Conservation (phyloP, 164 flowering plant species). For the Cinnamomum chago region DNA sequence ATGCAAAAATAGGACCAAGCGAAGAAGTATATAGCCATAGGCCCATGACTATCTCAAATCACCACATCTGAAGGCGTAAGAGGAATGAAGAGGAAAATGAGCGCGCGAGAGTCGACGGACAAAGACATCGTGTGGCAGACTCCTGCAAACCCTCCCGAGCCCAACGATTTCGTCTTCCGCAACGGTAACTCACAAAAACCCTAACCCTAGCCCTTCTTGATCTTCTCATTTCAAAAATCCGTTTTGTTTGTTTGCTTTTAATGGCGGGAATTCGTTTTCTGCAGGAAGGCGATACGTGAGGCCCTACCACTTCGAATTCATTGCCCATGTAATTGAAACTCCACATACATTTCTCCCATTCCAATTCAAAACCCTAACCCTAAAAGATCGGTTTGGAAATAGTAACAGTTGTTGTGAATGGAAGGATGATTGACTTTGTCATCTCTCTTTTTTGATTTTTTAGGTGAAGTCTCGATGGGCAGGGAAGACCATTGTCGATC, state of each 20-base stretch:
- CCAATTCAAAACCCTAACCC: background rate
- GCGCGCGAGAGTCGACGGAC: slow-evolving; percentile 4
- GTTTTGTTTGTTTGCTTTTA: background rate
- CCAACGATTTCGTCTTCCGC: slow-evolving; percentile 67
- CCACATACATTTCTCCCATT: background rate
- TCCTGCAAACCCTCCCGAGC: slow-evolving; percentile 75
- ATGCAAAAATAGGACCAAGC: too few species aligned
- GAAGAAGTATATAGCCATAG: too few species aligned
- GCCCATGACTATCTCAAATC: too few species aligned
- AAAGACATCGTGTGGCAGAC: slow-evolving; percentile 88
- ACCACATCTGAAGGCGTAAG: background rate
- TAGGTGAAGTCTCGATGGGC: slow-evolving; percentile 91
- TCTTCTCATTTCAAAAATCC: background rate
- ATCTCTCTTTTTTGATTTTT: background rate
- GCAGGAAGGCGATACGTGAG: slow-evolving; percentile 82
- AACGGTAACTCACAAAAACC: slow-evolving; percentile 41
- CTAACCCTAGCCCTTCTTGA: background rate
- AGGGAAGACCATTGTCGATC: slow-evolving; percentile 84
- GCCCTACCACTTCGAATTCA: slow-evolving; percentile 96
- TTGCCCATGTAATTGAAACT: slow-evolving; percentile 54
- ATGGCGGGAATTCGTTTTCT: slow-evolving; percentile 22
- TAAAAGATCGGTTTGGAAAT: too few species aligned
- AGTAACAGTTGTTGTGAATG: background rate
- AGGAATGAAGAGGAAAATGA: background rate
- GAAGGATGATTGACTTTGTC: background rate